Conservation (phyloP, 2,329 filamentous ascomycete genomes). For the Pseudocercospora macadamiae region DNA sequence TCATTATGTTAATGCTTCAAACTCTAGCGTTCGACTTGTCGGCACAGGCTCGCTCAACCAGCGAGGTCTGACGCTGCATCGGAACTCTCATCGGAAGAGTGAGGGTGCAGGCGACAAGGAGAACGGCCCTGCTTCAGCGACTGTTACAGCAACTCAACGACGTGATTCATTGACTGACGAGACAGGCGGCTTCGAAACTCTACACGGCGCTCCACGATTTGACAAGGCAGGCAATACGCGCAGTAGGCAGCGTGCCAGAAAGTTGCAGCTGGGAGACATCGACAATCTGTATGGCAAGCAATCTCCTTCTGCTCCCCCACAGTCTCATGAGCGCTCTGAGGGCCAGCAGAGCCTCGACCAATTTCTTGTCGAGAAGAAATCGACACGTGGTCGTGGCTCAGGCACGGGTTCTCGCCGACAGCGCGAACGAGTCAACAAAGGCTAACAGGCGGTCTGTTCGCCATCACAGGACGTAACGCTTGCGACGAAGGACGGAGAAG, state of each 20-base stretch:
- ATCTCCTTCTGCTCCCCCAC: slow-evolving; percentile 19
- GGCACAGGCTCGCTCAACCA: slow-evolving; percentile 44
- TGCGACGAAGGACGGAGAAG: slow-evolving; percentile 15
- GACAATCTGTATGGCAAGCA: slow-evolving; percentile 78
- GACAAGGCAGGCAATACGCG: slow-evolving; percentile 67
- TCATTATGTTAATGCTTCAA: slow-evolving; percentile 43
- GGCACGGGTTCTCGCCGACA: slow-evolving; percentile 20
- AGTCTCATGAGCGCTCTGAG: slow-evolving; percentile 23
- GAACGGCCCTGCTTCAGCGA: slow-evolving; percentile 13
- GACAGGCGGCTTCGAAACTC: slow-evolving; percentile 38
- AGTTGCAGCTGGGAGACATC: slow-evolving; percentile 93
- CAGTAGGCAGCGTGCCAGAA: slow-evolving; percentile 78
- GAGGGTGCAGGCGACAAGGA: slow-evolving; percentile 22
- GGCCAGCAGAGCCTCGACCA: slow-evolving; percentile 33
- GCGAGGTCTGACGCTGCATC: slow-evolving; percentile 33
- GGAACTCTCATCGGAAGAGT: slow-evolving; percentile 36
- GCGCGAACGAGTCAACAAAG: slow-evolving; percentile 16
- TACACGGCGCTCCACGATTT: slow-evolving; percentile 49
- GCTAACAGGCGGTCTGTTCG: slow-evolving; percentile 31
- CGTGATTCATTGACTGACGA: slow-evolving; percentile 33
- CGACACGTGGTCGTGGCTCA: slow-evolving; percentile 20
- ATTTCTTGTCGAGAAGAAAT: slow-evolving; percentile 35
- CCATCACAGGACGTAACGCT: slow-evolving; percentile 36
- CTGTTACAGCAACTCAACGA: slow-evolving; percentile 11
- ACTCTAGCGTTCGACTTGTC: slow-evolving; percentile 52